Evolutionary conservation across 192 early-diverging fungal genomes (phyloP), one percentile per base, ranked within the genome.

Genomic region (Entrophospora sp.): DNA sequence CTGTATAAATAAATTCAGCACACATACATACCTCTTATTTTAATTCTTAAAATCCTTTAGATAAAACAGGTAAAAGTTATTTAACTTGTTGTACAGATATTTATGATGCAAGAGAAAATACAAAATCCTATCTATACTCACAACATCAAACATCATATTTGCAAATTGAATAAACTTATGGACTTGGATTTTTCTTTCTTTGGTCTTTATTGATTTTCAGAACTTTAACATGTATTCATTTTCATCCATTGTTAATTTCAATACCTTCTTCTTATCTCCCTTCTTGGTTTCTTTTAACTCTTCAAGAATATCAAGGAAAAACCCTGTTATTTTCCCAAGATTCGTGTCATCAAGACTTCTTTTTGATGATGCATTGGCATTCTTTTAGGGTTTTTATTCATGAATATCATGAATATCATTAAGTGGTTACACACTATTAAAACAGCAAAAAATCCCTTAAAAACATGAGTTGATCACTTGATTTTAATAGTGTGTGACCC

Each of bases 81-180:
- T 16, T 53, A 31, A 30, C 10, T 0, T 52, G 13, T 31, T 31
- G 16, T 53, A 53, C 16, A 16, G 10, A n/a, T 20, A 53, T 53
- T 6, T 53, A 53, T 53, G 1, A 31, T 16, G 28, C 4, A 53
- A 53, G 9, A 53, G 32, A 53, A 52, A 52, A 53, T 31, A 3
- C 44, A 4, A 53, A 53, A 53, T 53, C 45, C 20, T 48, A 48
- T 31, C 31, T 14, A 40, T 58, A 37, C 22, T 58, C 30, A 58
- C 59, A 61, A 61, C 13, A 18, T 61, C 42, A 43, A 61, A 61
- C 13, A 61, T 61, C 25, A 32, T 16, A 45, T 61, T 61, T 5
- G 2, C 7, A 40, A 40, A 59, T 59, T 25, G 22, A 59, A 59
- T 59, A 59, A 59, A 40, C 24, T 59, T 59, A 59, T 12, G 28